Evolutionary conservation across 768 basidiomycete genomes (phyloP), one percentile per base, ranked within the genome.

Genomic region (Rhodotorula sphaerocarpa): DNA sequence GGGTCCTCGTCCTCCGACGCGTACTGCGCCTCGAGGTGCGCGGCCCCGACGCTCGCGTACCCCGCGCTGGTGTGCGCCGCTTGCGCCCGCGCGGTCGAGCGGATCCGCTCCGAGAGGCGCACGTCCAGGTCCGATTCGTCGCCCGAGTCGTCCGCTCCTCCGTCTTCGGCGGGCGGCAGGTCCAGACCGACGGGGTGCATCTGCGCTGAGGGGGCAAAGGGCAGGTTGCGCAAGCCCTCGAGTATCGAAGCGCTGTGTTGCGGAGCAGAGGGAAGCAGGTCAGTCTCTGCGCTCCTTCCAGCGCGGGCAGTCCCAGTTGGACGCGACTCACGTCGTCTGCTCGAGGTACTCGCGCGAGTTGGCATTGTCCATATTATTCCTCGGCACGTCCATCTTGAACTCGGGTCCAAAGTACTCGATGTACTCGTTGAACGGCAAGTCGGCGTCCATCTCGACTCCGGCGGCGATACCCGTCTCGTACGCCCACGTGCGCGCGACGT

Each of bases 381-480:
- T 80, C 30, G 84, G 80, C 3, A 99, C 92, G 72, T 96, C 92
- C 42, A 99, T 79, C 64, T 91, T 80, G 76, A 92, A 99, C 64
- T 91, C 79, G 21, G 93, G 93, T 0, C 92, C 95, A 74, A 92
- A 97, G 85, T 91, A 99, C 75, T 97, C 93, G 73, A 96, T 88
- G 74, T 90, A 93, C 69, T 85, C 82, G 75, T 85, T 88, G 83
- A 84, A 90, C 69, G 87, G 86, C 25, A 81, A 80, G 72, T 89
- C 85, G 57, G 88, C 84, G 18, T 81, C 81, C 45, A 87, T 78
- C 72, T 91, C 86, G 48, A 87, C 81, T 3, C 89, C 92, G n/a
- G 91, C 81, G 27, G 90, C 88, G 71, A 92, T 87, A 1, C 90
- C 93, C 0, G 95, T 99, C 75, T 99, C 93, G 77, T 88, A 93